Base-by-base conservation (phyloP, 2,329 filamentous ascomycete species). In the Verticillium longisporum region DNA sequence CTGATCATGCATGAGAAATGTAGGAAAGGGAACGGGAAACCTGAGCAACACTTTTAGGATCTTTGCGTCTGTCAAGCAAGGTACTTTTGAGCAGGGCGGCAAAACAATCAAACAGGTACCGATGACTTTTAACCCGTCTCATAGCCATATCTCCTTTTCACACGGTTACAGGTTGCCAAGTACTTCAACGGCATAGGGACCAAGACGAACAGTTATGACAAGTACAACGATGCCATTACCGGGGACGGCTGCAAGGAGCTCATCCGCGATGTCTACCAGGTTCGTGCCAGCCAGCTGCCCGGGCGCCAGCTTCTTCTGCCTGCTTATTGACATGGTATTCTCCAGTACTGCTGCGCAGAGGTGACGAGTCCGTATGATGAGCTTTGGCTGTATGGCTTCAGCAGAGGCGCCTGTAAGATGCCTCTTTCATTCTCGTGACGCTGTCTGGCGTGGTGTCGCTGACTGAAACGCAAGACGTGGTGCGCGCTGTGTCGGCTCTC, bases 301-400 rank as follows among this genome's bases (percentile, higher is more conserved):
- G 6, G 5, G 2, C 18, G 11, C 14, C 21, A 14, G 4, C 15
- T 4, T 9, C 15, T 4, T 9, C 56, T 11, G 18, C 4, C 6
- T 32, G 9, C 14, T 2, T 41, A 1, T 55, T 60, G 6, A 62
- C 6, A 1, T 7, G 2, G 15, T 1, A 1, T n/a, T 7, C 14
- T 14, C 18, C 31, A 65, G 62, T 61, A 62, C 15, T 62, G 57
- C 13, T 63, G 58, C 6, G 18, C 21, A 9, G n/a, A 62, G 26
- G 59, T 63, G 14, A 57, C 14, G 31, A 60, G 58, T 38, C 60
- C 64, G 57, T 13, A 69, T 58, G 73, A 77, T 61, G 74, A 78
- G 61, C 61, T 78, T 1, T 77, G 73, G 67, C 63, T 78, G 7
- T 77, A 73, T 50, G 76, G 75, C 10, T 75, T 75, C 62, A 73